Evolutionary conservation across 2,329 filamentous ascomycete species (phyloP), one percentile per base, ranked within the genome.

Genomic region (Scytalidium lignicola): DNA sequence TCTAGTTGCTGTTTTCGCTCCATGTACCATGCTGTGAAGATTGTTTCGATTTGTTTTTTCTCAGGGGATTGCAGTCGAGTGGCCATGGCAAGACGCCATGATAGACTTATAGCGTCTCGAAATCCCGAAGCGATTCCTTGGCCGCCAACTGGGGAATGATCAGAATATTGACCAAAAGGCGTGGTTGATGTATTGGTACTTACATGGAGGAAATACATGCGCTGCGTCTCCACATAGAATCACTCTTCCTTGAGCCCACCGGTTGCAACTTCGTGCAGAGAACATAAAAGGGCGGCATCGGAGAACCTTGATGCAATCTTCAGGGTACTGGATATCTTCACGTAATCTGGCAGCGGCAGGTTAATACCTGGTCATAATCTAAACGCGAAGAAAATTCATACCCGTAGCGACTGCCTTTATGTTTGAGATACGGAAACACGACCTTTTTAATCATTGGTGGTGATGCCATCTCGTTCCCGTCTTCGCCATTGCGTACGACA

Each of bases 161-260:
- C 15, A 37, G 32, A 5, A 13, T 15, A 13, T 37, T 37, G 12
- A 17, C 4, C 6, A 37, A 9, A 5, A 26, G 23, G 23, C 46
- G 42, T 40, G 21, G 17, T 21, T 12, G 28, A 13, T 12, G 22
- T 9, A 39, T 2, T 20, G 43, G 19, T 19, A 58, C 61, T 49
- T 56, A 68, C 65, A 76, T 2, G 74, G 74, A 4, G 74, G 75
- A 50, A 77, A 76, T 3, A 77, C 75, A 56, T 78, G 74, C 2
- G 74, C 74, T 5, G 74, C 67, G 52, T 78, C 74, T 15, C 75
- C 74, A 40, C 68, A 70, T 1, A 78, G 60, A 21, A 75, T 64
- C 0, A 68, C 69, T 4, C 68, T 62, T 8, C 62, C 64, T 12
- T 65, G 54, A 18, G 66, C 65, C 75, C 75, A 78, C 29, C 62